Evolutionary conservation across 177 flowering plant genomes (phyloP).

Genomic region (Tripterygium wilfordii): DNA sequence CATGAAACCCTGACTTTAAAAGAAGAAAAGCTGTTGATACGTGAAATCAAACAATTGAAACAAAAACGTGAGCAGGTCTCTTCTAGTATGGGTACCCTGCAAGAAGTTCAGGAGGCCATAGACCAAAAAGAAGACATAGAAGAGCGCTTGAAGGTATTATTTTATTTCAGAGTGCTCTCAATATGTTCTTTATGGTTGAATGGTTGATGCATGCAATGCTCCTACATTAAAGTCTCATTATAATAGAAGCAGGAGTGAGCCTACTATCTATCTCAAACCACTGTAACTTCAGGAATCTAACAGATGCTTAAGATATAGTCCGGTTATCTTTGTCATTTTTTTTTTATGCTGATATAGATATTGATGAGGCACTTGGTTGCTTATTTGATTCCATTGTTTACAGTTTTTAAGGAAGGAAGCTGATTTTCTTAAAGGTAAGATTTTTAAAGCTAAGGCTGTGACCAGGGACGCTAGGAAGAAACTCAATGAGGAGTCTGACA

Average conservation of each 20-base stretch:
- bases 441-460: conserved; percentile 39
- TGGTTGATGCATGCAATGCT: too few relatives aligned
- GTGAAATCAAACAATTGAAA: conserved; percentile 78
- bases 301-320: too few relatives aligned
- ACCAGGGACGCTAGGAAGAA: conserved; percentile 44
- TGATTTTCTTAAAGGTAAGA: conserved; percentile 36
- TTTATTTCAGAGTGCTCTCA: background rate
- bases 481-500: conserved; percentile 30
- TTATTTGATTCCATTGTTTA: conserved; percentile 1
- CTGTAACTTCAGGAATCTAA: too few relatives aligned
- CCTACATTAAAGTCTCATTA: too few relatives aligned
- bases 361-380: conserved; percentile 12
- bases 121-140: conserved; percentile 55
- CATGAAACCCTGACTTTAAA: conserved; percentile 77
- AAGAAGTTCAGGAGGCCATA: conserved; percentile 54
- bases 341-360: too few relatives aligned
- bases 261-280: too few relatives aligned
- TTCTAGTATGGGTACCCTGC: conserved; percentile 44
- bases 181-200: too few relatives aligned
- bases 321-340: too few relatives aligned
- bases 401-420: conserved; percentile 66
- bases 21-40: conserved; percentile 77
- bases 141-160: conserved; percentile 62
- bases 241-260: too few relatives aligned
- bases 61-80: conserved; percentile 47